Evolutionary conservation across 345 rosid genomes (phyloP).

Genomic region (Moringa oleifera): DNA sequence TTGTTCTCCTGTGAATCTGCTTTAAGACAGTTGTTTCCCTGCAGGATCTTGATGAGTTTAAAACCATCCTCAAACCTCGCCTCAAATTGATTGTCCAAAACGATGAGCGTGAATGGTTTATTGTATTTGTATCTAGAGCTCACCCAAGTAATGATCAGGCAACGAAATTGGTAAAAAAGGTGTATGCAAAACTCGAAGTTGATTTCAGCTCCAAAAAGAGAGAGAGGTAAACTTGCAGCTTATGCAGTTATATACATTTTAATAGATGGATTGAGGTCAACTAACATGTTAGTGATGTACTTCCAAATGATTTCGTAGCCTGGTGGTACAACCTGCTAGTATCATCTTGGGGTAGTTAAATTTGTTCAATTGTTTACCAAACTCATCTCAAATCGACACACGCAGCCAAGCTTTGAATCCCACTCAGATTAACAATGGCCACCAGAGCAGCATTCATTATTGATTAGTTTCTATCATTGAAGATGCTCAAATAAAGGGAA

Average conservation of each 20-base stretch:
- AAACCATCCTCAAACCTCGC: conserved; percentile 89
- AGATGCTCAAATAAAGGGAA: not conserved
- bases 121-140: conserved; percentile 89
- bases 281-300: not conserved
- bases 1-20: not conserved
- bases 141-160: conserved; percentile 90
- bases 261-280: not conserved
- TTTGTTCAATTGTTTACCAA: not conserved
- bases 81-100: conserved; percentile 84
- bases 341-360: not conserved
- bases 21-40: too few species aligned
- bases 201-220: conserved; percentile 94
- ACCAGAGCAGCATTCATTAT: not conserved
- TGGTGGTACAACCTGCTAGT: not conserved
- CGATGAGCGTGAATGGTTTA: conserved; percentile 95
- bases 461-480: not conserved
- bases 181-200: conserved; percentile 88
- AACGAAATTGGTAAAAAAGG: conserved; percentile 76
- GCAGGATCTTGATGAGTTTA: conserved; percentile 98
- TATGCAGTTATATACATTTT: not conserved
- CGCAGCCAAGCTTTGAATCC: not conserved
- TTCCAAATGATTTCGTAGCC: too few species aligned
- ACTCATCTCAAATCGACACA: not conserved
- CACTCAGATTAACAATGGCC: not conserved
- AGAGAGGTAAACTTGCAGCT: conserved; percentile 55